Evolutionary conservation across 1,284 basidiomycete genomes (phyloP), one percentile per base, ranked within the genome.

Genomic region (Anthracocystis walkeri): DNA sequence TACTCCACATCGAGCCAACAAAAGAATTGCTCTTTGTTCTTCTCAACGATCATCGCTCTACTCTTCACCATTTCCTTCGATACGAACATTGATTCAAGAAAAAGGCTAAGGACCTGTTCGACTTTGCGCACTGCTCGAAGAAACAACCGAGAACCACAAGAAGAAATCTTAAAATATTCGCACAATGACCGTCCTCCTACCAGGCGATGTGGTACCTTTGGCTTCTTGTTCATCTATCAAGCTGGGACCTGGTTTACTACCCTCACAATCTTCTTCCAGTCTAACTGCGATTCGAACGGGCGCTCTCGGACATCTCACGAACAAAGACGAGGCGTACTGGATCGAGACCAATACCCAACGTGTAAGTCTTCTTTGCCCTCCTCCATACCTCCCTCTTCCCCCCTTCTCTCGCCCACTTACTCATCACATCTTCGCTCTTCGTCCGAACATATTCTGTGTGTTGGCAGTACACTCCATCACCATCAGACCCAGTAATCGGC

Each of bases 401-500:
- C 16, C 48, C 46, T n/a, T n/a, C 27, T 8, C 3, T 20, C 12
- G 4, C 48, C 12, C 14, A 31, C n/a, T 6, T 10, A 0, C 18
- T 31, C 27, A 27, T 2, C 29, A n/a, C n/a, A n/a, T 45, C 21
- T 25, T 14, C n/a, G 7, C 21, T 46, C 27, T 48, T 4, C 10
- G 16, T 16, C 2, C 35, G 35, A 11, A 16, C 35, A 14, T 14
- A 3, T 38, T 12, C 12, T 14, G 18, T n/a, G n/a, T 11, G 1
- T 31, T n/a, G 16, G 11, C 48, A 49, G 48, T 85, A 85, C 56
- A 54, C 79, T 8, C 80, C 83, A 1, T 35, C 74, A 16, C 64
- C 74, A 1, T 61, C 60, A 27, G 83, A 85, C 60, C 45, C 69
- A 0, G 78, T 85, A 8, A 64, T 85, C 49, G 79, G 69, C 18